A percentile compares a stretch with the other conserved stretches of the same genome.
phyloP scores from a whole-genome alignment of 1,284 basidiomycete genomes.

The Apiotrichum gracile region DNA sequence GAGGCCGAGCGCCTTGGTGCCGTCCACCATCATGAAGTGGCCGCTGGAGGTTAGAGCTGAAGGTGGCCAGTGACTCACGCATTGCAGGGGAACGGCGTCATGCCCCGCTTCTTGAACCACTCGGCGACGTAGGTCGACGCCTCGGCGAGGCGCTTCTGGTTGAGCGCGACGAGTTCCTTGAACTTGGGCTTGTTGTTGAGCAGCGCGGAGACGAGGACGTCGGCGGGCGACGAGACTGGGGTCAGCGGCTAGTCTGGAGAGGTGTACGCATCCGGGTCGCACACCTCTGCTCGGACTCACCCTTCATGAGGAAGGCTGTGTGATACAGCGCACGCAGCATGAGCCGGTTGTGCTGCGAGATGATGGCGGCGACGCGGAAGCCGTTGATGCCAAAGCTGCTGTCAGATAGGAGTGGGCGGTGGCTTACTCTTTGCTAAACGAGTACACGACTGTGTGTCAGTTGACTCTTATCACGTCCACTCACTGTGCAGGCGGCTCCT shows the following conservation, averaged over 20 bases:
- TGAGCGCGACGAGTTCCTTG: conserved; percentile 27
- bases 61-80: conserved; percentile 20
- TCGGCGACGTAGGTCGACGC: conserved; percentile 28
- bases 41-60: not conserved
- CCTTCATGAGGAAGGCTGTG: conserved; percentile 39
- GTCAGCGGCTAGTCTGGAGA: not conserved
- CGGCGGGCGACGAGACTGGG: conserved; percentile 40
- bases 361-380: conserved; percentile 43
- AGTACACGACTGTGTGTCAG: conserved; percentile 32
- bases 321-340: conserved; percentile 42
- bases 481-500: conserved; percentile 42
- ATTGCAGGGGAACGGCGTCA: conserved; percentile 33
- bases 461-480: not conserved
- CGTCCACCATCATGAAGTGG: conserved; percentile 18
- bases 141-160: conserved; percentile 29
- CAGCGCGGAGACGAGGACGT: conserved; percentile 38
- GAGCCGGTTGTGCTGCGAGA: conserved; percentile 45
- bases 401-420: not conserved
- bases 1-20: conserved; percentile 2
- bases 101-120: conserved; percentile 40
- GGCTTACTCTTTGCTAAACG: conserved; percentile 46
- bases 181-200: conserved; percentile 29
- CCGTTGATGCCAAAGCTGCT: conserved; percentile 48
- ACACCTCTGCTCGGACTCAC: no score
- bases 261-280: not conserved